Evolutionary conservation across 805 yeast genomes (phyloP), one percentile per base, ranked within the genome.

Genomic region (Yarrowia bubula): DNA sequence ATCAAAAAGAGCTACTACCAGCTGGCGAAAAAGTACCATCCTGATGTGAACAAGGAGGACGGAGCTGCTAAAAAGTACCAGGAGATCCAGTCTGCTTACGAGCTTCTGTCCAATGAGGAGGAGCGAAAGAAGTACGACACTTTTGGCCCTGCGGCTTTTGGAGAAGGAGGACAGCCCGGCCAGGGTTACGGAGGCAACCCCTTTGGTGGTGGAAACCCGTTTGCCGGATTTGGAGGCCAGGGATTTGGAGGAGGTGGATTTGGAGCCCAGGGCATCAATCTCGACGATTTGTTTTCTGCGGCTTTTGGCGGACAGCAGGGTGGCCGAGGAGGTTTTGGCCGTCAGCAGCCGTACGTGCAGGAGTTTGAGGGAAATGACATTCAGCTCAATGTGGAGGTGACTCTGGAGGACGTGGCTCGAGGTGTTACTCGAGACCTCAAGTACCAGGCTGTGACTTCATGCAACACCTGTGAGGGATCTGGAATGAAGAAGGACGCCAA

Each of bases 1-100:
- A 95, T 95, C 77, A 95, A 95, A 76, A 92, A 92, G 76, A 93
- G 97, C 1, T 95, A 95, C 78, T 92, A 92, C 75, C 88, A 91
- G 72, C 79, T 95, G 68, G 99, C 98, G 14, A 95, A 95, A 76
- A 84, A 93, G 75, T 92, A 80, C 76, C 99, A 95, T 76, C 99
- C 99, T 0, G 99, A 95, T 78, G 90, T 95, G 50, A 95, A 93
- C 76, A 95, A 93, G 76, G 97, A 90, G 68, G 83, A 84, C 31
- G 93, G 84, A 17, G 95, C 98, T 0, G 96, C 93, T 71, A 84
- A 85, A 73, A 86, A 86, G 75, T 95, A 95, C 78, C 98, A 95
- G 73, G 90, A 89, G 71, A 84, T 95, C 69, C 98, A 93, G 74
- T 95, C 89, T 69, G 96, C 98, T 1, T 95, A 96, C 73, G 99